Evolutionary conservation across 2,329 filamentous ascomycete genomes (phyloP), one percentile per base, ranked within the genome.

Genomic region (Exophiala xenobiotica): DNA sequence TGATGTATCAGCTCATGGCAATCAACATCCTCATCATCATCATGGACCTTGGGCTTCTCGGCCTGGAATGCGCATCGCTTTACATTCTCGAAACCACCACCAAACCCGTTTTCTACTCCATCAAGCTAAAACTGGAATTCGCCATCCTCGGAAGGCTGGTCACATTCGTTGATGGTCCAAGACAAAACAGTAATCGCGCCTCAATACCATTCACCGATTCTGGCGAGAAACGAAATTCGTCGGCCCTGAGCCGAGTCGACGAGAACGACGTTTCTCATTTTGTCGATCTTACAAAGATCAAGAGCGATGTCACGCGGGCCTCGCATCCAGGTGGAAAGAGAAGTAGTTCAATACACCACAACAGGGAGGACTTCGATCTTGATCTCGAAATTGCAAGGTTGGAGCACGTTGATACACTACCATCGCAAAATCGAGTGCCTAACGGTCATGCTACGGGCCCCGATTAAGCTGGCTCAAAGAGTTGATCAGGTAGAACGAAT

Each of bases 91-190:
- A 76, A 54, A 74, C 72, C 16, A 74, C 72, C 56, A 63, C 75
- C 45, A 76, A 76, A 60, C 71, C 71, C 22, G 67, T 70, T 39
- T 65, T 76, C 44, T 76, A 76, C 63, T 75, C 73, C 60, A 67
- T 76, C 65, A 76, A 76, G 58, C 60, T 76, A 41, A 76, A 76
- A 53, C 69, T 76, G n/a, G 74, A 76, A 58, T 76, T 76, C 56
- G 74, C 74, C 16, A 73, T 76, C 20, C 66, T 76, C 5, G 70
- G 71, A 19, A 71, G 74, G 63, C 61, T 75, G 18, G 67, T 75
- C 43, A 64, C 69, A 38, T 63, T 75, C 33, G 72, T 73, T 31
- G 67, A 53, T 20, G 29, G 47, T 9, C 53, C 41, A 4, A 16
- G 16, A 27, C 42, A 29, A 33, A 40, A 16, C 33, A 42, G 27